Evolutionary conservation across 345 rosid genomes (phyloP).

Genomic region (Euphorbia tirucalli): DNA sequence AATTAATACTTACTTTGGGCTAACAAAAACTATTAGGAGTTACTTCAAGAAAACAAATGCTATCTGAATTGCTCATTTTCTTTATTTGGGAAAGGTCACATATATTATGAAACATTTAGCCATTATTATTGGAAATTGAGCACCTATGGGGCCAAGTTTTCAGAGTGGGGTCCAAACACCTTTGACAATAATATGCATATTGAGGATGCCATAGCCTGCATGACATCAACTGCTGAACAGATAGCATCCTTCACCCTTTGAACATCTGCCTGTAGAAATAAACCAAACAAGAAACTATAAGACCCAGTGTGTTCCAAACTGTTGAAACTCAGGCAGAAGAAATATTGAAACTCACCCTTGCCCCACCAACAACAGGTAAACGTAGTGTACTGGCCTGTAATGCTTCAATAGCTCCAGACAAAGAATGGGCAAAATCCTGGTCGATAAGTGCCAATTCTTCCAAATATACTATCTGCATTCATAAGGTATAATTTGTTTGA

Average conservation of each 20-base stretch:
- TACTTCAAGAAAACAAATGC: not conserved
- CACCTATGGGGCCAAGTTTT: not conserved
- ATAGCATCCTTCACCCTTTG: constrained; percentile 71
- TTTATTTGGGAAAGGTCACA: not conserved
- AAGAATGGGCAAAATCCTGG: constrained; percentile 55
- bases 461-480: constrained; percentile 55
- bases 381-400: constrained; percentile 80
- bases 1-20: not conserved
- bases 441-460: constrained; percentile 65
- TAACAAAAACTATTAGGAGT: not conserved
- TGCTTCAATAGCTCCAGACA: constrained; percentile 73
- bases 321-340: not conserved
- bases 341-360: constrained; percentile 47
- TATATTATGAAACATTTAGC: not conserved
- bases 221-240: constrained; percentile 80
- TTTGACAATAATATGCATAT: constrained; percentile 58
- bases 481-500: constrained; percentile 11
- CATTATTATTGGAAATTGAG: not conserved
- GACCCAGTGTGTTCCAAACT: not conserved
- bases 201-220: constrained; percentile 89
- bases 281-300: constrained; percentile 11
- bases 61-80: not conserved
- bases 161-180: constrained; percentile 35
- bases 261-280: constrained; percentile 60
- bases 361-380: constrained; percentile 77